These are phyloP conservation scores for Russula lepida DNA, from an alignment of 768 basidiomycete species.

Conservation along the genomic window DNA sequence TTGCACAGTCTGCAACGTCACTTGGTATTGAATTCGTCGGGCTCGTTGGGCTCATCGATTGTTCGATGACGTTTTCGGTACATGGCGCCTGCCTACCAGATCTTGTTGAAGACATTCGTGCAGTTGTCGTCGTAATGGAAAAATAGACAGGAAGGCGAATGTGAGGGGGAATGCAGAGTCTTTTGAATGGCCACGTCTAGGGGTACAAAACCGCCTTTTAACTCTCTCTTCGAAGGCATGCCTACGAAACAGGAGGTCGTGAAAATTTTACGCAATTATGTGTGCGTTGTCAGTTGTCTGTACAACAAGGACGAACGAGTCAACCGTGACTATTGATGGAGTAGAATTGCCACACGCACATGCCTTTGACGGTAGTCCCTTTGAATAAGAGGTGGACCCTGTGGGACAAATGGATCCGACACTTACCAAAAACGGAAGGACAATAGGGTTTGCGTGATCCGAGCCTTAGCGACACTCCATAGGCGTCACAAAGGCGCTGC, in stretches of 20 bases:
- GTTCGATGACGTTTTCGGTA: not conserved
- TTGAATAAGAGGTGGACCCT: slow-evolving; percentile 1
- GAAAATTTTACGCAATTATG: not conserved
- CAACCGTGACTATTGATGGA: not conserved
- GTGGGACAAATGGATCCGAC: not conserved
- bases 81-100: not conserved
- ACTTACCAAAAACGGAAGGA: slow-evolving; percentile 6
- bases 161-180: not conserved
- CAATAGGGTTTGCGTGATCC: slow-evolving; percentile 1
- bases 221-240: not conserved
- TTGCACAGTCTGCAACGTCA: not conserved
- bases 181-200: no score
- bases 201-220: not conserved
- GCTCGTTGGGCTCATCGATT: not conserved
- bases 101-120: not conserved
- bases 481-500: not conserved
- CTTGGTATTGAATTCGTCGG: not conserved
- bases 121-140: not conserved
- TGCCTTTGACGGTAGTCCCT: slow-evolving; percentile 14
- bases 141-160: not conserved
- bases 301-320: slow-evolving; percentile 9
- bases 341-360: not conserved
- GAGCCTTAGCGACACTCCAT: not conserved
- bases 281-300: not conserved
- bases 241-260: not conserved